These are phyloP conservation scores for Claviceps africana DNA, from an alignment of 2,329 filamentous ascomycete genomes.

Conservation along the genomic window DNA sequence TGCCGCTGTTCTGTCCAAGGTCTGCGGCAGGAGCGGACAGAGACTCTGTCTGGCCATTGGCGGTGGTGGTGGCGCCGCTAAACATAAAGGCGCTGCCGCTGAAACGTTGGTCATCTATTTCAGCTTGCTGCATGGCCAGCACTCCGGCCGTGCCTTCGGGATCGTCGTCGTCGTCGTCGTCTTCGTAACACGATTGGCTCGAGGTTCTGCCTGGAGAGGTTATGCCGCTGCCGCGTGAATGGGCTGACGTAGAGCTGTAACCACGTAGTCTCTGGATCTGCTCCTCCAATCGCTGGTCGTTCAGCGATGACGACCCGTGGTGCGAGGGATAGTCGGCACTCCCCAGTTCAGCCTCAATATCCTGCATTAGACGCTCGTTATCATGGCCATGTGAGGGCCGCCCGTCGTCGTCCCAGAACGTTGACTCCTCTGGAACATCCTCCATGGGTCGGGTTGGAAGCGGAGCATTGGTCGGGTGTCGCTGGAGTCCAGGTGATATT, in stretches of 20 bases:
- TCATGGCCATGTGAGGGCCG: constrained; percentile 17
- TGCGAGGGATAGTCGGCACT: constrained; percentile 17
- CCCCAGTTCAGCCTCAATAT: constrained; percentile 41
- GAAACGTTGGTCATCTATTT: constrained; percentile 54
- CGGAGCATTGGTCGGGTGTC: constrained; percentile 46
- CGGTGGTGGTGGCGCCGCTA: constrained; percentile 4
- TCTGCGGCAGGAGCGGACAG: constrained; percentile 37
- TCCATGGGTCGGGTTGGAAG: constrained; percentile 40
- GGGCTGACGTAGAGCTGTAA: constrained; percentile 35
- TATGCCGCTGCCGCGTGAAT: constrained; percentile 19
- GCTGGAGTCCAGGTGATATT: constrained; percentile 32
- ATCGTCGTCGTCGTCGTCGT: constrained; percentile 60
- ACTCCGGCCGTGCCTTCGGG: constrained; percentile 75
- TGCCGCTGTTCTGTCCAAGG: constrained; percentile 45
- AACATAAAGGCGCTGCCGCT: constrained; percentile 18
- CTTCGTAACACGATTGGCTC: constrained; percentile 3
- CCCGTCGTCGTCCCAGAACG: constrained; percentile 27
- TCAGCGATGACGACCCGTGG: constrained; percentile 27
- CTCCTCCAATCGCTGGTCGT: constrained; percentile 32
- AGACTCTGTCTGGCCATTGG: background rate
- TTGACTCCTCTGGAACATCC: constrained; percentile 27
- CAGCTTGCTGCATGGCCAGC: constrained; percentile 70
- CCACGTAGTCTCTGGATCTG: constrained; percentile 33
- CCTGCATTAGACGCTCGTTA: constrained; percentile 35
- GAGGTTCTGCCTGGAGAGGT: constrained; percentile 3